These are phyloP conservation scores for Aspergillus sp. DNA, from an alignment of 2,329 filamentous ascomycete species.

Conservation along the genomic window DNA sequence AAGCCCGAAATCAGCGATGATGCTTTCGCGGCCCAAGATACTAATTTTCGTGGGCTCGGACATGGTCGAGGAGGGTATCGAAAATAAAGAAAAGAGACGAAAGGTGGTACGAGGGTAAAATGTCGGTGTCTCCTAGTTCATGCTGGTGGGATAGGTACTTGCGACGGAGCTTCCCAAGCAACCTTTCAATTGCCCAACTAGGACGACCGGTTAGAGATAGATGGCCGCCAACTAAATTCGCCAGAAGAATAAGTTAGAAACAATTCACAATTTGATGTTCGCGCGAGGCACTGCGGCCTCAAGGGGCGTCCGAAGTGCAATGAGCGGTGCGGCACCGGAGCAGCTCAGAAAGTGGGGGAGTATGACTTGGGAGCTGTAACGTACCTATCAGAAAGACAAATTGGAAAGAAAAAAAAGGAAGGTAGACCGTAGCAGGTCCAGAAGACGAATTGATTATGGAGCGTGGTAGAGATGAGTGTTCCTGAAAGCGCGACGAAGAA, in stretches of 20 bases:
- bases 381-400: neutral
- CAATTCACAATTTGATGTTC: no score
- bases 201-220: neutral
- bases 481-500: constrained; percentile 3
- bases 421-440: neutral
- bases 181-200: neutral
- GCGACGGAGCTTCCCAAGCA: constrained; percentile 10
- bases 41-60: constrained; percentile 62
- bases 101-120: constrained; percentile 13
- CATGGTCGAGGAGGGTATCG: constrained; percentile 25
- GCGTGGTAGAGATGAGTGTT: neutral
- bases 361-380: neutral
- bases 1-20: constrained; percentile 87
- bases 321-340: constrained; percentile 6
- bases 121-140: constrained; percentile 17
- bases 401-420: neutral
- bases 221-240: neutral
- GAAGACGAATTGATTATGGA: constrained; percentile 1
- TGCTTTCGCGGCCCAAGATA: constrained; percentile 85
- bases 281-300: neutral
- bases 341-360: neutral
- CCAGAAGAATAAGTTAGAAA: neutral
- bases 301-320: constrained; percentile 1
- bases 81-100: constrained; percentile 7
- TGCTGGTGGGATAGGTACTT: constrained; percentile 8